Evolutionary conservation across 2,329 filamentous ascomycete genomes (phyloP).

Genomic region (Hymenoscyphus salicellus): DNA sequence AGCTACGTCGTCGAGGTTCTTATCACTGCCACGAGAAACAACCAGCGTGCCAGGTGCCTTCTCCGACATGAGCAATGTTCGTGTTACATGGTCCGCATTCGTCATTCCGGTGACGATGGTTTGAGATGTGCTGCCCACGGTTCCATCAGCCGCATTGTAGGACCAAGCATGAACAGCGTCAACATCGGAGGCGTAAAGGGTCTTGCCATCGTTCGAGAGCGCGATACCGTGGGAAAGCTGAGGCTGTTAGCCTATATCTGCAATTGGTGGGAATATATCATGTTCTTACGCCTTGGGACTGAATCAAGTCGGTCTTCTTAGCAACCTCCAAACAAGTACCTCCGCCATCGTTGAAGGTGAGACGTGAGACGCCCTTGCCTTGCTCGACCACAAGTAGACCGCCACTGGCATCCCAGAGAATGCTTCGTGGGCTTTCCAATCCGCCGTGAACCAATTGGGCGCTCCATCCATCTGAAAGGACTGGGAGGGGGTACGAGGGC

Average conservation of each 20-base stretch:
- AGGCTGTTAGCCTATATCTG: conserved; percentile 7
- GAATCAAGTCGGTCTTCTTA: conserved; percentile 24
- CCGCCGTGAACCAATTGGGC: conserved; percentile 30
- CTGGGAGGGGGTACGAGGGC: conserved; percentile 25
- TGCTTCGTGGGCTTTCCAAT: conserved; percentile 30
- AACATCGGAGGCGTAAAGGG: conserved; percentile 55
- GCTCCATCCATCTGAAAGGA: conserved; percentile 30
- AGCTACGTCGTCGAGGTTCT: conserved; percentile 59
- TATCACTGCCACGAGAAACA: conserved; percentile 61
- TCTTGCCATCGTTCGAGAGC: conserved; percentile 50
- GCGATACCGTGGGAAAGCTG: conserved; percentile 57
- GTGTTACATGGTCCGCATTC: conserved; percentile 59
- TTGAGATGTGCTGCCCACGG: conserved; percentile 44
- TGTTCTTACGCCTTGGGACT: background rate
- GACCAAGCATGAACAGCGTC: conserved; percentile 61
- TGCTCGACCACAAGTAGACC: conserved; percentile 34
- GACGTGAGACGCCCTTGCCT: conserved; percentile 30
- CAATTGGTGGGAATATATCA: conserved; percentile 8
- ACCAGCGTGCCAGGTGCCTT: conserved; percentile 56
- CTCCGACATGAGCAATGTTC: conserved; percentile 62
- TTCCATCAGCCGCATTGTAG: conserved; percentile 56
- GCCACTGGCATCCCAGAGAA: conserved; percentile 35
- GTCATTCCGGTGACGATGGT: conserved; percentile 62
- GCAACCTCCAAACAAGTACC: conserved; percentile 25
- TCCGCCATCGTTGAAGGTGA: conserved; percentile 28